A percentile compares a stretch with the other conserved stretches of the same genome.
phyloP scores from a whole-genome alignment of 768 basidiomycete genomes.

The Pleurotus sapidus region DNA sequence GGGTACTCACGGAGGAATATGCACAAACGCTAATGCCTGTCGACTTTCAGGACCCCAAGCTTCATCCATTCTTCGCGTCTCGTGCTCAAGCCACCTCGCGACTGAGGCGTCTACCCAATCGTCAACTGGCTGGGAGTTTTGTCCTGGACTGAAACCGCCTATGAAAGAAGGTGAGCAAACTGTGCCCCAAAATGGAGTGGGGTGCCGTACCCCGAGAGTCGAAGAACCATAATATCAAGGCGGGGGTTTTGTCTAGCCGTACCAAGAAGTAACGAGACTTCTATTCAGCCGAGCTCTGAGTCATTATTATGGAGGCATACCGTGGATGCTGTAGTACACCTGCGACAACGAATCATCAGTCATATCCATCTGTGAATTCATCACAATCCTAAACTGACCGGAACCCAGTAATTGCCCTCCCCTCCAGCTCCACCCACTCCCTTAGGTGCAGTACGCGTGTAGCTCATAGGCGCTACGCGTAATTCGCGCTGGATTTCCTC shows the following conservation, averaged over 20 bases:
- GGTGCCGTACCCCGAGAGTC: slow-evolving; percentile 58
- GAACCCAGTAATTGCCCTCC: slow-evolving; percentile 77
- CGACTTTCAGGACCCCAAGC: slow-evolving; percentile 55
- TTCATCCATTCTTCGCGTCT: slow-evolving; percentile 50
- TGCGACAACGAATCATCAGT: no score
- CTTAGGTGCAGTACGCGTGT: slow-evolving; percentile 57
- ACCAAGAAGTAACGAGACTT: background rate
- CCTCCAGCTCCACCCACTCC: slow-evolving; percentile 65
- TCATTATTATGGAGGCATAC: background rate
- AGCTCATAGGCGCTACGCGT: slow-evolving; percentile 52
- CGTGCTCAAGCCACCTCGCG: slow-evolving; percentile 55
- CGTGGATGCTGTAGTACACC: no score
- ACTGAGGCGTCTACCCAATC: slow-evolving; percentile 73
- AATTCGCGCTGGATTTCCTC: slow-evolving; percentile 67
- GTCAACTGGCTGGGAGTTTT: slow-evolving; percentile 41
- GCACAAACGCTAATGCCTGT: slow-evolving; percentile 67
- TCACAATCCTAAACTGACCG: slow-evolving; percentile 34
- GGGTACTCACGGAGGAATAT: slow-evolving; percentile 64
- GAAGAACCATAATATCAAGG: slow-evolving; percentile 72
- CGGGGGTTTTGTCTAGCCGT: slow-evolving; percentile 40
- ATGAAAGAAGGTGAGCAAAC: background rate
- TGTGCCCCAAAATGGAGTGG: background rate
- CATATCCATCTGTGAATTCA: no score
- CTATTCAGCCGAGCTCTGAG: background rate
- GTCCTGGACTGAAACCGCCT: slow-evolving; percentile 51